Evolutionary conservation across 306 rosid genomes (phyloP), one percentile per base, ranked within the genome.

Genomic region (Benincasa hispida): DNA sequence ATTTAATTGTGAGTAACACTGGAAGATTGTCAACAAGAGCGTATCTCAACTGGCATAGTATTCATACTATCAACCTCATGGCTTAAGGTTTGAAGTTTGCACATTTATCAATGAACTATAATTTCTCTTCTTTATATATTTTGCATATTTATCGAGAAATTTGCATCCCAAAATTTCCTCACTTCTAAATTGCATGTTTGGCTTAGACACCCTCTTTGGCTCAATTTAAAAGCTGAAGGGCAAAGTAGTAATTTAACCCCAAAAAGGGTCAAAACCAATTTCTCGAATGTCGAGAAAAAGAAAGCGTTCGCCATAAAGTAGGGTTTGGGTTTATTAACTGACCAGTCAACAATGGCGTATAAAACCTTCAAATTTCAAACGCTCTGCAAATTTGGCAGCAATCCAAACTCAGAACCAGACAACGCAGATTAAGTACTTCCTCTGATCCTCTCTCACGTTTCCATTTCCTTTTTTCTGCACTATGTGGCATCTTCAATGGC

Each of bases 401-500:
- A 50, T 50, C 21, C 2, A 17, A 50, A 50, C n/a, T 25, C 66
- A 27, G 66, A 59, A 13, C 19, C 34, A 58, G 63, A 58, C 32
- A 58, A 21, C 27, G 12, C 34, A 25, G 35, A 5, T 18, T 5
- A 8, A 63, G 7, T 50, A 50, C 5, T 18, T 17, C n/a, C 3
- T 15, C 55, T 50, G 17, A 17, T 6, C 2, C 7, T 50, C 55
- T 18, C 55, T 50, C 8, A 50, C 55, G 3, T 50, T 50, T 50
- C 21, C 51, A 8, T 50, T 50, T 50, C 55, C 55, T 50, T 50
- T 21, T 17, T 50, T 50, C 21, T 50, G 2, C 55, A 18, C 55
- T 65, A 65, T 35, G 72, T 65, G 72, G 72, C 72, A 27, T 8
- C 72, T 65, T 35, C 72, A 19, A 65, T 65, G 73, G 30, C 73